phyloP scores from a whole-genome alignment of 768 basidiomycete genomes.

The Collybia nuda region DNA sequence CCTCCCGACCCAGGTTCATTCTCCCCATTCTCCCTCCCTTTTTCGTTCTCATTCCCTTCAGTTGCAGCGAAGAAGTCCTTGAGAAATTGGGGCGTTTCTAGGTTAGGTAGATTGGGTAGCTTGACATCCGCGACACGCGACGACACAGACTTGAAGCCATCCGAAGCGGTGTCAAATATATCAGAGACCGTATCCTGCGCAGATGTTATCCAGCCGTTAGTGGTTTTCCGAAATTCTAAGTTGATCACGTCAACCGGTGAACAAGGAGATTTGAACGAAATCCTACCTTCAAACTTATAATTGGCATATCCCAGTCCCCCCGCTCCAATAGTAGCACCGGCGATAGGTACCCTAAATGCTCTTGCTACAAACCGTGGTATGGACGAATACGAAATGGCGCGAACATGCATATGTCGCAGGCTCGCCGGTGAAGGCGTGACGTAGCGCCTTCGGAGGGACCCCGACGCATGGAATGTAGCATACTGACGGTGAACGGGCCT shows the following conservation, averaged over 20 bases:
- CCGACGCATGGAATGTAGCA: slow-evolving; percentile 53
- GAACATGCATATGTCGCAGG: slow-evolving; percentile 67
- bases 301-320: slow-evolving; percentile 94
- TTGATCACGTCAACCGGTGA: neutral
- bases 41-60: slow-evolving; percentile 26
- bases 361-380: slow-evolving; percentile 87
- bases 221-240: slow-evolving; percentile 70
- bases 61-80: slow-evolving; percentile 55
- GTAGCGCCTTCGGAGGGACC: slow-evolving; percentile 52
- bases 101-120: slow-evolving; percentile 33
- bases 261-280: neutral
- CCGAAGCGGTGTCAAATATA: slow-evolving; percentile 68
- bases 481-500: slow-evolving; percentile 58
- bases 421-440: slow-evolving; percentile 37
- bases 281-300: slow-evolving; percentile 92
- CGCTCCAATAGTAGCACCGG: slow-evolving; percentile 86
- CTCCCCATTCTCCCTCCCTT: slow-evolving; percentile 25
- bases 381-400: slow-evolving; percentile 82
- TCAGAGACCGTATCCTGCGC: slow-evolving; percentile 73
- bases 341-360: slow-evolving; percentile 86
- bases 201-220: slow-evolving; percentile 62
- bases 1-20: slow-evolving; percentile 31
- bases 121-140: slow-evolving; percentile 61
- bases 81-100: slow-evolving; percentile 66
- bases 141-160: slow-evolving; percentile 60